phyloP scores from a whole-genome alignment of 2,329 filamentous ascomycete genomes.

The Emmonsia crescens region DNA sequence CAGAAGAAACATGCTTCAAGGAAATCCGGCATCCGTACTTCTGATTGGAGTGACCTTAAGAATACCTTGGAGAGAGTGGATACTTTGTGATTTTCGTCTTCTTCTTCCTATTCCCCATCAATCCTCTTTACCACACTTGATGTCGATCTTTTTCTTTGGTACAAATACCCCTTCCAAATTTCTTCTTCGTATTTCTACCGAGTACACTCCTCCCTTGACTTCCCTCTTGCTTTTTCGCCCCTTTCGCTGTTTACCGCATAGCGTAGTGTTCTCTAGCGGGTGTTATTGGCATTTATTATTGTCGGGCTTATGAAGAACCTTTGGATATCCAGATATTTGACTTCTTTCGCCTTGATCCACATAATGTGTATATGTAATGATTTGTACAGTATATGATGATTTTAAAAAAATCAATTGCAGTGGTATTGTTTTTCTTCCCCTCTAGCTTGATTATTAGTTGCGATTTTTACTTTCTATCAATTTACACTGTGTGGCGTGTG shows the following conservation, averaged over 20 bases:
- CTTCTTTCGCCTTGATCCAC: neutral
- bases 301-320: neutral
- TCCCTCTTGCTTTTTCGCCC: neutral
- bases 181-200: too few relatives aligned
- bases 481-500: too few relatives aligned
- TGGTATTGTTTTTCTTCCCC: too few relatives aligned
- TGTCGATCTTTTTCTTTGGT: neutral
- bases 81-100: slow-evolving; percentile 3
- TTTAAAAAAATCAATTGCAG: neutral
- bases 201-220: neutral
- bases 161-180: too few relatives aligned
- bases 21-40: slow-evolving; percentile 9
- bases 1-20: slow-evolving; percentile 21
- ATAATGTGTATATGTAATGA: neutral
- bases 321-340: neutral
- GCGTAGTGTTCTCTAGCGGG: neutral
- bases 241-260: neutral
- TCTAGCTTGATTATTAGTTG: too few relatives aligned
- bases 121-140: too few relatives aligned
- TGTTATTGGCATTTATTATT: neutral
- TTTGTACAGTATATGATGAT: neutral
- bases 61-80: slow-evolving; percentile 4
- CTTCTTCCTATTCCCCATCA: neutral
- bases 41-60: neutral
- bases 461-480: too few relatives aligned